These are phyloP conservation scores for Trichoderma atrobrunneum DNA, from an alignment of 2,329 filamentous ascomycete genomes.

Conservation along the genomic window DNA sequence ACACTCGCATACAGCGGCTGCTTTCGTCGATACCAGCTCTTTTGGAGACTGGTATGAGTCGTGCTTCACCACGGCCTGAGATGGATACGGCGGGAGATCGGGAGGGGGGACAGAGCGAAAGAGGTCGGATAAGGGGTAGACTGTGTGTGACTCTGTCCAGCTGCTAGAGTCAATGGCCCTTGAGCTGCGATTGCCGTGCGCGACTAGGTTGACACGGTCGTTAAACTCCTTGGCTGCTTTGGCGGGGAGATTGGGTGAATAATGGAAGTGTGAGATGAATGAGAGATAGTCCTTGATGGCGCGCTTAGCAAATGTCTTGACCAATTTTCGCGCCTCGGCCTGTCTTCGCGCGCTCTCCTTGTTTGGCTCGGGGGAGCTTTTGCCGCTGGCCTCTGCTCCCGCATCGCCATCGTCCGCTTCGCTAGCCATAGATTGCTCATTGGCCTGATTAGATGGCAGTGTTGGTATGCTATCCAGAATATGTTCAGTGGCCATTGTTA, in stretches of 20 bases:
- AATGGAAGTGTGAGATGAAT: slow-evolving; percentile 73
- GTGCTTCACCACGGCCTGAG: slow-evolving; percentile 36
- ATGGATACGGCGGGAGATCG: slow-evolving; percentile 66
- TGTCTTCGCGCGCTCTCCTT: slow-evolving; percentile 23
- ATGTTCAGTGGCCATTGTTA: slow-evolving; percentile 67
- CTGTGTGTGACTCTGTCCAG: slow-evolving; percentile 34
- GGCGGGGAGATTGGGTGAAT: slow-evolving; percentile 67
- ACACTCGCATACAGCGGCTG: slow-evolving; percentile 31
- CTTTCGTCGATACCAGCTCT: not conserved
- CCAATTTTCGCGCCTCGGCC: slow-evolving; percentile 53
- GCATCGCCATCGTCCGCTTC: not conserved
- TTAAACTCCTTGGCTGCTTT: slow-evolving; percentile 57
- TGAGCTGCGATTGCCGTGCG: slow-evolving; percentile 45
- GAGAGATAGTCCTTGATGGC: slow-evolving; percentile 71
- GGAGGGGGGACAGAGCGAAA: slow-evolving; percentile 66
- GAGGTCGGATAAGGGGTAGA: slow-evolving; percentile 56
- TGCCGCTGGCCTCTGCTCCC: slow-evolving; percentile 17
- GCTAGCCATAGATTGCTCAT: not conserved
- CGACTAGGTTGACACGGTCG: slow-evolving; percentile 56
- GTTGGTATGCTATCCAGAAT: slow-evolving; percentile 53
- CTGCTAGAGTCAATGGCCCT: slow-evolving; percentile 34
- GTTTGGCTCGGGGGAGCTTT: slow-evolving; percentile 4
- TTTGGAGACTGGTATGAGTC: slow-evolving; percentile 21
- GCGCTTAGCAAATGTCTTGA: slow-evolving; percentile 72
- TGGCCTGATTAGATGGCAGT: not conserved